Percentiles rank a stretch among this genome's conserved stretches.
Evolutionary conservation across 768 basidiomycete genomes (phyloP).

Genomic region (Postia placenta): DNA sequence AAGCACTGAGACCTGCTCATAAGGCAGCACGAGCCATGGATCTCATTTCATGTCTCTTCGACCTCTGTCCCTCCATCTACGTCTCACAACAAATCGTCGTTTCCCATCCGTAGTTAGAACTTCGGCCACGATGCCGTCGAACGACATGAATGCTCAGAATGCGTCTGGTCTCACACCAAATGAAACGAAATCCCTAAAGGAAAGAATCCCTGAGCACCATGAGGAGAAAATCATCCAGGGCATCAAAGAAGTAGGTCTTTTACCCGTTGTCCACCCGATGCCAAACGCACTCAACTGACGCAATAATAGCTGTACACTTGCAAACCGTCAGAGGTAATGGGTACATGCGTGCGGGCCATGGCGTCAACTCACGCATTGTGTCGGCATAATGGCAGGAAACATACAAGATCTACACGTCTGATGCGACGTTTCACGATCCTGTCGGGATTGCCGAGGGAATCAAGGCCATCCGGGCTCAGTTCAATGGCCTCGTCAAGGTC

Average conservation of each 20-base stretch:
- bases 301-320: conserved; percentile 33
- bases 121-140: conserved; percentile 13
- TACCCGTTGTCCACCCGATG: conserved; percentile 5
- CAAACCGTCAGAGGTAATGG: conserved; percentile 28
- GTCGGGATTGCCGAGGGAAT: conserved; percentile 37
- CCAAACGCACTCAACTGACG: neutral
- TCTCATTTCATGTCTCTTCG: neutral
- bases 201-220: conserved; percentile 27
- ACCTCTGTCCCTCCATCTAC: neutral
- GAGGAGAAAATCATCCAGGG: conserved; percentile 33
- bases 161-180: conserved; percentile 34
- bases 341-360: conserved; percentile 18
- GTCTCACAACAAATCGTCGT: neutral
- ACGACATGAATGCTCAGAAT: conserved; percentile 24
- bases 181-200: conserved; percentile 32
- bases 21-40: neutral
- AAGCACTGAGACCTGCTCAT: neutral
- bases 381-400: conserved; percentile 26
- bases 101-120: neutral
- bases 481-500: conserved; percentile 39
- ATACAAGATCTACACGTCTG: conserved; percentile 34
- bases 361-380: neutral
- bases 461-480: conserved; percentile 36
- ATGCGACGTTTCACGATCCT: conserved; percentile 41
- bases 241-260: conserved; percentile 32